Evolutionary conservation across 768 basidiomycete genomes (phyloP).

Genomic region (Pulveroboletus sp.): DNA sequence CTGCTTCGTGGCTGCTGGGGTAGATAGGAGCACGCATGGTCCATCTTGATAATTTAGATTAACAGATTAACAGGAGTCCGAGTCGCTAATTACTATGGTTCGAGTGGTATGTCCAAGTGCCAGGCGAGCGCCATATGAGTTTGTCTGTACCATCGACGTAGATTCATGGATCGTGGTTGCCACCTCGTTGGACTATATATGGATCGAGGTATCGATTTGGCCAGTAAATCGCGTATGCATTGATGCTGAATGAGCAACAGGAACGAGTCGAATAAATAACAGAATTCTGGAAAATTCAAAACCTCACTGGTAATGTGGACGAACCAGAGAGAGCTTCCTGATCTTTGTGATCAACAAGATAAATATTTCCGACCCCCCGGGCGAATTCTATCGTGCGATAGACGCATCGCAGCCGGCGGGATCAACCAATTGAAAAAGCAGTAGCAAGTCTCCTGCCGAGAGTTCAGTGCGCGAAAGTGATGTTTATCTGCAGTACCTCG

Average conservation of each 20-base stretch:
- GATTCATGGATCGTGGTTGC: background rate
- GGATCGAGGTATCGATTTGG: conserved; percentile 23
- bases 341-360: conserved; percentile 26
- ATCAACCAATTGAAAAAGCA: background rate
- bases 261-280: conserved; percentile 29
- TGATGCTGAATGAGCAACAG: conserved; percentile 27
- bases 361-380: conserved; percentile 15
- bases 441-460: too few species aligned
- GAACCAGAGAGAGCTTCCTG: background rate
- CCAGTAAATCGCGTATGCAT: conserved; percentile 25
- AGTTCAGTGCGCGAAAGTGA: too few species aligned
- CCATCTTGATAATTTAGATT: too few species aligned
- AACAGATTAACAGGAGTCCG: too few species aligned
- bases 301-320: too few species aligned
- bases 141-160: too few species aligned
- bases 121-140: too few species aligned
- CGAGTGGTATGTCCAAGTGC: too few species aligned
- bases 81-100: too few species aligned
- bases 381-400: conserved; percentile 28
- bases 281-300: conserved; percentile 18
- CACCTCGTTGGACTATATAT: background rate
- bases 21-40: too few species aligned
- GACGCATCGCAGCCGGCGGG: conserved; percentile 21
- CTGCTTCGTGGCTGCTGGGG: background rate
- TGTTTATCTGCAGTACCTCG: too few species aligned